Base-by-base conservation (phyloP, 768 basidiomycete genomes). In the Rhodosporidiobolus odoratus region DNA sequence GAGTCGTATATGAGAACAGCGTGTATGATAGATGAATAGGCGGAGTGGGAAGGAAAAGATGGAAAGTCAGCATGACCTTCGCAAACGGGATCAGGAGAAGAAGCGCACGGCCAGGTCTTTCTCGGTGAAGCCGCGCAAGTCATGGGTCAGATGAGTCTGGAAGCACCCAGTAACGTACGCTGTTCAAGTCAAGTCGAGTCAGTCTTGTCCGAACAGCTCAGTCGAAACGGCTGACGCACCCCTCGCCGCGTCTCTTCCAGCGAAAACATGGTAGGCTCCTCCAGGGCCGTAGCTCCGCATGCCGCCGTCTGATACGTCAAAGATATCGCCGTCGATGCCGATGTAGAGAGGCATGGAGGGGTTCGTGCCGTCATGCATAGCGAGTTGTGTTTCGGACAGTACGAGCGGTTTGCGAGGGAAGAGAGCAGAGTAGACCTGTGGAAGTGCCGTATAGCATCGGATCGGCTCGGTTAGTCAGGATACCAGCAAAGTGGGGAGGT, bases 121-220 rank as follows among this genome's bases (percentile, higher is more conserved):
- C 66, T 88, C 85, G 32, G 83, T 84, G 74, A 97, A 80, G 21
- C 89, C 95, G 68, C 95, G 88, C 72, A 89, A 82, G 81, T 98
- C 95, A 81, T 96, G 89, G 52, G 93, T 97, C 52, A 87, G 85
- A 80, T 98, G 94, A 7, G 86, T 86, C 76, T 86, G 84, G 83
- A 97, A 96, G 79, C 95, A 98, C 13, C 93, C 93, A 3, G 95
- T 97, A 48, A 86, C 91, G 79, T 91, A 98, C 0, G 93, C 89
- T 75, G 93, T n/a, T n/a, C 83, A 37, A 89, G 23, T 16, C 2
- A 37, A 34, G 23, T 40, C 3, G 4, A 15, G 58, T 50, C 90
- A 66, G 66, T 52, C 1, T 23, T 64, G 27, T 38, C 54, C 32
- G 72, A 34, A 40, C 56, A 61, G 60, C 53, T 58, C 38, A 58